These are phyloP conservation scores for Castanea mollissima DNA, from an alignment of 306 rosid species.

Conservation along the genomic window DNA sequence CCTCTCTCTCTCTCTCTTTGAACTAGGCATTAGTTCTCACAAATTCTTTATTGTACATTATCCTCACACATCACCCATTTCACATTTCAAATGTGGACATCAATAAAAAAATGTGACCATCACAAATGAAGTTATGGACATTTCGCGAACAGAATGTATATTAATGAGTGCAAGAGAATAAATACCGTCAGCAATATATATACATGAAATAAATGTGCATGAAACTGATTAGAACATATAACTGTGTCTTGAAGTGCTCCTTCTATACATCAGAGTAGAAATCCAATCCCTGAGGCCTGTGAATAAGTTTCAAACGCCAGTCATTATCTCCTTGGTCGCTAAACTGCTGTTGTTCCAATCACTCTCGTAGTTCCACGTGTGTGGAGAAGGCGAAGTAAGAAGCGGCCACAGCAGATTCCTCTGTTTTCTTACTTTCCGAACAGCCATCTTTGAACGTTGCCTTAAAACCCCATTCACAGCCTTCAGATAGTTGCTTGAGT, in stretches of 20 bases:
- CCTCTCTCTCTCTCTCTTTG: too few species aligned
- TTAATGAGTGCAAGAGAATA: too few species aligned
- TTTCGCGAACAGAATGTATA: too few species aligned
- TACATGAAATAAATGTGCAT: not conserved
- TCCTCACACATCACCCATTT: too few species aligned
- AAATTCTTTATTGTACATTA: too few species aligned
- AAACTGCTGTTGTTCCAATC: conserved; percentile 32
- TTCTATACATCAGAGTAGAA: not conserved
- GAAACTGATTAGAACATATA: not conserved
- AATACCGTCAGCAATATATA: too few species aligned
- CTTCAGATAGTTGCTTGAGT: conserved; percentile 84
- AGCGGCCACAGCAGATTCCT: conserved; percentile 59
- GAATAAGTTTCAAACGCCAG: conserved; percentile 35
- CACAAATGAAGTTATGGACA: too few species aligned
- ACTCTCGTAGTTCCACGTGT: conserved; percentile 60
- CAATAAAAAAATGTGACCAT: too few species aligned
- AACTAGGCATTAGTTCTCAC: too few species aligned
- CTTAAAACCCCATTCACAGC: conserved; percentile 58
- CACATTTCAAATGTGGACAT: too few species aligned
- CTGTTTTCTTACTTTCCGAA: conserved; percentile 38
- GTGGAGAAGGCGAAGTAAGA: conserved; percentile 63
- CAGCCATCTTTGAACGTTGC: conserved; percentile 38
- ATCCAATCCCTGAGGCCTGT: not conserved
- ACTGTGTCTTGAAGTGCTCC: not conserved
- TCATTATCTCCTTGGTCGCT: conserved; percentile 53